phyloP scores from a whole-genome alignment of 768 basidiomycete species.

The Crepidotus variabilis region DNA sequence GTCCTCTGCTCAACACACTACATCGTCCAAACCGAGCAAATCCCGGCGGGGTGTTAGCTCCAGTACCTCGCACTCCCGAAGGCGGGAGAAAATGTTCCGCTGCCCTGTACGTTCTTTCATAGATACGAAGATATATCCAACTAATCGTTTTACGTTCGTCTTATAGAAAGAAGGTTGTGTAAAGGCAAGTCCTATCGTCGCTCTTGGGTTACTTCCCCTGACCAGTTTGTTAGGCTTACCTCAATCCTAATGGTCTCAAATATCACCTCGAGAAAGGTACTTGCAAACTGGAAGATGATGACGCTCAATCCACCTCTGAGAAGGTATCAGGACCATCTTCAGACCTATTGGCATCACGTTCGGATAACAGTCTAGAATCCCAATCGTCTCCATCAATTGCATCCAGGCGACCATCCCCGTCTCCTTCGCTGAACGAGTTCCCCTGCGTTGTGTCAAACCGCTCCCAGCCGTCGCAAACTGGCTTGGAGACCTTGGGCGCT shows the following conservation, averaged over 20 bases:
- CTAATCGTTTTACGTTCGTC: background rate
- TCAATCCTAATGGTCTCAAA: slow-evolving; percentile 65
- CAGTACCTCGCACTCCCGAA: slow-evolving; percentile 9
- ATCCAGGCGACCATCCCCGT: no score
- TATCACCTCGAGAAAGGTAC: slow-evolving; percentile 68
- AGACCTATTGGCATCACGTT: no score
- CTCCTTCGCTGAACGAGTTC: no score
- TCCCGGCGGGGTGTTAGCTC: background rate
- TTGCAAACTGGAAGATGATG: slow-evolving; percentile 40
- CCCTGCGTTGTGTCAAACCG: no score
- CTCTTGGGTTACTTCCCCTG: background rate
- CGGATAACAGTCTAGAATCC: no score
- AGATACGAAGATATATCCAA: background rate
- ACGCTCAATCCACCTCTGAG: slow-evolving; percentile 31
- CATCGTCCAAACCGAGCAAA: background rate
- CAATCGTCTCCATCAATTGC: background rate
- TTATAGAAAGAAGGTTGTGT: slow-evolving; percentile 43
- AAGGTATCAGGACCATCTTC: no score
- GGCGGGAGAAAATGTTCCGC: slow-evolving; percentile 41
- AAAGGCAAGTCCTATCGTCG: slow-evolving; percentile 36
- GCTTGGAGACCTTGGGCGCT: no score
- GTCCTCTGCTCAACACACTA: background rate
- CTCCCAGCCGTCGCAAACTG: no score
- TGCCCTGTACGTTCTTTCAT: slow-evolving; percentile 40
- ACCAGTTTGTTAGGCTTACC: slow-evolving; percentile 40